A percentile compares a stretch with the other conserved stretches of the same genome.
Evolutionary conservation across 2,329 filamentous ascomycete genomes (phyloP).

Genomic region (Neofusicoccum kwambonambiense): DNA sequence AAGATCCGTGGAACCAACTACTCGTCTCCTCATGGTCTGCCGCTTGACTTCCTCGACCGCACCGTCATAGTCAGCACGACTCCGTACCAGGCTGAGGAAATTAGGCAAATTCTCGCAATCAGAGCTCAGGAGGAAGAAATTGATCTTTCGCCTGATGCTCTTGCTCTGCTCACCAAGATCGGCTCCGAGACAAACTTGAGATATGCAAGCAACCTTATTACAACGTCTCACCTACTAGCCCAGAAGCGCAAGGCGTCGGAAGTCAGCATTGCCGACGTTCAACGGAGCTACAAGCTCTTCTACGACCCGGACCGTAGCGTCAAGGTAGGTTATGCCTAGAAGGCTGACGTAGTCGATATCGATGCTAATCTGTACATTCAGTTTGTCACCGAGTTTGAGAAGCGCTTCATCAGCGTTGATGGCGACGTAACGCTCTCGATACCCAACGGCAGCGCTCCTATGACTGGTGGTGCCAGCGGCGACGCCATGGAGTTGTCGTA

Average conservation of each 20-base stretch:
- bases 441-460: constrained; percentile 48
- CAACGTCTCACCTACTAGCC: constrained; percentile 82
- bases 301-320: constrained; percentile 87
- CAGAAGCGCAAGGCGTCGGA: constrained; percentile 83
- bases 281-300: constrained; percentile 91
- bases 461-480: constrained; percentile 41
- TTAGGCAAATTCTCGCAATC: constrained; percentile 88
- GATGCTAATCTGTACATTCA: constrained; percentile 24
- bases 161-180: constrained; percentile 93
- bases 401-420: constrained; percentile 84
- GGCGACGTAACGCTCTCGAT: constrained; percentile 71
- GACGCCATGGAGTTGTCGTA: constrained; percentile 71
- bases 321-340: constrained; percentile 46
- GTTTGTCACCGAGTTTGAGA: constrained; percentile 87
- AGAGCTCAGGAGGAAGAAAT: constrained; percentile 95
- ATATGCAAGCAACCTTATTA: constrained; percentile 98
- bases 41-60: constrained; percentile 92
- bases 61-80: constrained; percentile 96
- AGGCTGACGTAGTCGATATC: not conserved
- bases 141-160: constrained; percentile 82
- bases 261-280: constrained; percentile 82
- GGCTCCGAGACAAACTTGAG: constrained; percentile 87
- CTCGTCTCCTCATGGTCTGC: constrained; percentile 86
- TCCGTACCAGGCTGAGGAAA: constrained; percentile 76
- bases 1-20: constrained; percentile 93